Base-by-base conservation (phyloP, 352 stramenopile genomes). In the Globisporangium apiculatum region DNA sequence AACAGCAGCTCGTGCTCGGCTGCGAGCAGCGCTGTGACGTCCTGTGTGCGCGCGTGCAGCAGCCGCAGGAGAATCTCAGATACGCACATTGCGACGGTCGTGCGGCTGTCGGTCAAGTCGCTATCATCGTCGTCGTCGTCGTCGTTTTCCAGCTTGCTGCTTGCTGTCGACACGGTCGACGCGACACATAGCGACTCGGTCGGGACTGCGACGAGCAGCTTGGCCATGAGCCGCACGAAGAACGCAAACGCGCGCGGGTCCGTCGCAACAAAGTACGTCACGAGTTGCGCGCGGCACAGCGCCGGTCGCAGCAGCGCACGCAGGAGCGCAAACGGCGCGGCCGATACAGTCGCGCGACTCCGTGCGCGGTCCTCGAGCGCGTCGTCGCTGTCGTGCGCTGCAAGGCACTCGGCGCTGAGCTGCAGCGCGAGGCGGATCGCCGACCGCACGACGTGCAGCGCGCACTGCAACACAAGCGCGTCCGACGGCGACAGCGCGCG, bases 161-260 rank as follows among this genome's bases (percentile, higher is more conserved):
- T 3, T 43, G 45, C 12, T 17, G 12, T 18, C 45, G 45, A 24
- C 24, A 31, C 24, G 24, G 24, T 31, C 24, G 24, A 31, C 24
- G 24, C 24, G 24, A 31, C 24, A 31, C 41, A 15, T 37, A 88
- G 42, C 36, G 42, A 51, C 37, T 88, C 71, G 12, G 72, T 64
- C 11, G 74, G 60, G 66, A 88, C 88, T 7, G 72, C 65, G 4
- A 66, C 62, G 4, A 90, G 65, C 42, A 91, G 60, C 60, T 83
- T 89, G 8, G 73, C 57, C 75, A 87, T 87, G 14, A 89, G 41
- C 0, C 76, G 76, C 18, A 89, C 51, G 57, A 91, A 90, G 66
- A 87, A 87, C 0, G 75, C 73, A 46, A 74, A 89, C 52, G 88
- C 76, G 31, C 81, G 83, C 54, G 62, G 69, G 60, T 81, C 68